A percentile compares a stretch with the other conserved stretches of the same genome.
Conservation (phyloP, 768 basidiomycete species). For the Suillus luteus region DNA sequence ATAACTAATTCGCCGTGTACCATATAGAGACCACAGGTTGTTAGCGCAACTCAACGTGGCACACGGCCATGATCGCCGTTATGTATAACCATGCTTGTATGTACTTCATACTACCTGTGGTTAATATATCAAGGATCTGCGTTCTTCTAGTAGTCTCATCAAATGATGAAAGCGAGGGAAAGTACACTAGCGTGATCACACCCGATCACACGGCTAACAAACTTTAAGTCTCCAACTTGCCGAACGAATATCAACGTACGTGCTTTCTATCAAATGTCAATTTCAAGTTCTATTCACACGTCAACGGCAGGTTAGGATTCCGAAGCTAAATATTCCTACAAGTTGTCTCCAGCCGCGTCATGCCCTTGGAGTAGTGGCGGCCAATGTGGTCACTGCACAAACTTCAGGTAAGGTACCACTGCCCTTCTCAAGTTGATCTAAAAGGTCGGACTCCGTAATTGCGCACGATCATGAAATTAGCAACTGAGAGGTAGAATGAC, state of each 20-base stretch:
- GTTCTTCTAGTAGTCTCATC: background rate
- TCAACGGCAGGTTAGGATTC: background rate
- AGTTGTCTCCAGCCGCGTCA: background rate
- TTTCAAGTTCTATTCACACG: background rate
- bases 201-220: background rate
- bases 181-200: background rate
- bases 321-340: background rate
- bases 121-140: conserved; percentile 5
- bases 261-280: background rate
- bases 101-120: conserved; percentile 2
- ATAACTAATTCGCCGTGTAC: background rate
- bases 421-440: background rate
- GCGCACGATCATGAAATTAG: background rate
- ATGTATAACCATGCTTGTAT: conserved; percentile 8
- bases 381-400: background rate
- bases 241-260: background rate
- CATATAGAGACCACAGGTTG: background rate
- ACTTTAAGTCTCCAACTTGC: background rate
- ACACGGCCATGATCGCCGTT: background rate
- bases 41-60: background rate
- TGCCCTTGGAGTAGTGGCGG: background rate
- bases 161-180: background rate
- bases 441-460: background rate
- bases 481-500: background rate
- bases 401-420: background rate